Evolutionary conservation across 371 early-diverging fungal genomes (phyloP).

Genomic region (Syncephalis fuscata): DNA sequence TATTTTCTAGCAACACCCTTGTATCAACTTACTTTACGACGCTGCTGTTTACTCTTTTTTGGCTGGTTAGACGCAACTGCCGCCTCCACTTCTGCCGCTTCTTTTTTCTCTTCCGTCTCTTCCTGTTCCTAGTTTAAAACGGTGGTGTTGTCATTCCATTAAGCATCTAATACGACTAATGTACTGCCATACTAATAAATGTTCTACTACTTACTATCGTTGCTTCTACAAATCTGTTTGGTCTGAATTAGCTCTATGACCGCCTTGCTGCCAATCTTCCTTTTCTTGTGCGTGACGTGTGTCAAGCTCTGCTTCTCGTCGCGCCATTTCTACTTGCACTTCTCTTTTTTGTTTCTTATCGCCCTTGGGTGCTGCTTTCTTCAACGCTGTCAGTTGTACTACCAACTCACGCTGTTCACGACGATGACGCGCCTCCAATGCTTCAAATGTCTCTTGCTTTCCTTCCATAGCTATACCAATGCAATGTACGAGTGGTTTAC

Average conservation of each 20-base stretch:
- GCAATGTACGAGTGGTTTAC: no score
- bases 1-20: slow-evolving; percentile 9
- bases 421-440: slow-evolving; percentile 52
- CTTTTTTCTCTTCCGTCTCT: no score
- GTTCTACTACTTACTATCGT: neutral
- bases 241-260: no score
- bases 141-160: no score
- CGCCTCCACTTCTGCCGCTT: slow-evolving; percentile 10
- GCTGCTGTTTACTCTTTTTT: neutral
- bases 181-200: no score
- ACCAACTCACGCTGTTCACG: slow-evolving; percentile 56
- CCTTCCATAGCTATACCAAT: no score
- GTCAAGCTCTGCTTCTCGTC: slow-evolving; percentile 43
- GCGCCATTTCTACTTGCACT: slow-evolving; percentile 41
- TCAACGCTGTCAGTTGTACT: slow-evolving; percentile 46
- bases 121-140: no score
- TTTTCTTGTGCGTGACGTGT: slow-evolving; percentile 52
- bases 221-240: no score
- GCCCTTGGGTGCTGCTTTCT: slow-evolving; percentile 54
- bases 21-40: neutral
- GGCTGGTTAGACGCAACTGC: neutral
- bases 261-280: slow-evolving; percentile 10
- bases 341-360: slow-evolving; percentile 83
- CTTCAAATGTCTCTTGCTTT: slow-evolving; percentile 20
- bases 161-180: no score